phyloP scores from a whole-genome alignment of 2,329 filamentous ascomycete genomes.

The Helotiales sp. region DNA sequence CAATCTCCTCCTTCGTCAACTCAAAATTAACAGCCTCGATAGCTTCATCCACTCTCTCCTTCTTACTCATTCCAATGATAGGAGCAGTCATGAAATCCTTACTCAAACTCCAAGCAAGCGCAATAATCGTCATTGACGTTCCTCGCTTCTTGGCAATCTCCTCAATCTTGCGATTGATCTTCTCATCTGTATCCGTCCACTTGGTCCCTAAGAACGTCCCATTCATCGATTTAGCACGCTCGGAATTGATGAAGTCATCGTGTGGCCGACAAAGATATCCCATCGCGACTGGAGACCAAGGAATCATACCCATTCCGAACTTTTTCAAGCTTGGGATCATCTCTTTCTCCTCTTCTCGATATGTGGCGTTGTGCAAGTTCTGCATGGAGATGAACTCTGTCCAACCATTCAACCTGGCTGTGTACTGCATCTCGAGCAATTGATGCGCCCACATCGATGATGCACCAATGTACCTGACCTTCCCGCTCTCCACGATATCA shows the following conservation, averaged over 20 bases:
- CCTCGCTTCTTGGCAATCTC: conserved; percentile 53
- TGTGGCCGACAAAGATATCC: conserved; percentile 27
- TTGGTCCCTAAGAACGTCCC: conserved; percentile 18
- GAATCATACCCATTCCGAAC: conserved; percentile 39
- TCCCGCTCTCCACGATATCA: conserved; percentile 56
- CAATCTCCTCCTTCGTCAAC: conserved; percentile 52
- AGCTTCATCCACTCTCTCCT: conserved; percentile 53
- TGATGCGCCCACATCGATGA: conserved; percentile 38
- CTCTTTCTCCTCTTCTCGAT: conserved; percentile 57
- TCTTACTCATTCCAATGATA: conserved; percentile 52
- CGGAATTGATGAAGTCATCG: conserved; percentile 15
- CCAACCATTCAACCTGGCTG: conserved; percentile 47
- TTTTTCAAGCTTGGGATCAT: conserved; percentile 29
- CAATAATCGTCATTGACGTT: conserved; percentile 58
- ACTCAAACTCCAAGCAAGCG: conserved; percentile 54
- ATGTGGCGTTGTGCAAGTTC: conserved; percentile 56
- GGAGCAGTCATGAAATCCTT: conserved; percentile 41
- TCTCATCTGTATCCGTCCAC: conserved; percentile 26
- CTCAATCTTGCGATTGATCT: conserved; percentile 25
- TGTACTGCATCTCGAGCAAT: conserved; percentile 41
- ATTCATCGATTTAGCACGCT: conserved; percentile 14
- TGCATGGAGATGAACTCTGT: conserved; percentile 63
- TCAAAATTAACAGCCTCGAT: conserved; percentile 41
- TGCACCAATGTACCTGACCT: conserved; percentile 50
- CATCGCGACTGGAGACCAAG: conserved; percentile 39